Conservation (phyloP, 345 rosid species). For the Murraya koenigii region DNA sequence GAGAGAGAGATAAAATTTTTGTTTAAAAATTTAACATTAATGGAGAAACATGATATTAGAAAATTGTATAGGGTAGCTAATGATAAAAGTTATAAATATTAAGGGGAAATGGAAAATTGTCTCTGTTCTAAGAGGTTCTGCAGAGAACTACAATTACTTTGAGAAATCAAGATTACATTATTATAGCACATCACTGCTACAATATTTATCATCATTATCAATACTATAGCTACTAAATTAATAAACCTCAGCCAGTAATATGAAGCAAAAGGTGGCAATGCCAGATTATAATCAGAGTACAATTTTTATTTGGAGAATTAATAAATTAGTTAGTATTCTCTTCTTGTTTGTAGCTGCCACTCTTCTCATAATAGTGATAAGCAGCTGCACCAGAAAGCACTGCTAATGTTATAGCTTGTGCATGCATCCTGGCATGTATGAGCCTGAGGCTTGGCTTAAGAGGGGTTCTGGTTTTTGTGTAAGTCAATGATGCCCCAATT, state of each 20-base stretch:
- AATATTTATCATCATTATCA: conserved; percentile 12
- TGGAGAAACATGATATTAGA: too few relatives aligned
- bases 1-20: too few relatives aligned
- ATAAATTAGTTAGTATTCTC: neutral
- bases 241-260: neutral
- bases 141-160: neutral
- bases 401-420: conserved; percentile 67
- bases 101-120: neutral
- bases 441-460: conserved; percentile 70
- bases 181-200: neutral
- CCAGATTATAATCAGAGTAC: neutral
- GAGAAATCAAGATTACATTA: neutral
- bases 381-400: conserved; percentile 71
- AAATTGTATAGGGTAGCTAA: too few relatives aligned
- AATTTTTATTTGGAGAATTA: neutral
- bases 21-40: too few relatives aligned
- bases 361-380: conserved; percentile 57
- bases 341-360: conserved; percentile 14
- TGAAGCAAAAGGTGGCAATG: neutral
- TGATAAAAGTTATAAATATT: too few relatives aligned
- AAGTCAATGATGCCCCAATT: conserved; percentile 60
- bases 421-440: conserved; percentile 82
- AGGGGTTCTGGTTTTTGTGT: conserved; percentile 39
- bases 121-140: neutral
- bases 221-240: neutral